These are phyloP conservation scores for Bauhinia variegata DNA, from an alignment of 306 rosid genomes.

Conservation along the genomic window DNA sequence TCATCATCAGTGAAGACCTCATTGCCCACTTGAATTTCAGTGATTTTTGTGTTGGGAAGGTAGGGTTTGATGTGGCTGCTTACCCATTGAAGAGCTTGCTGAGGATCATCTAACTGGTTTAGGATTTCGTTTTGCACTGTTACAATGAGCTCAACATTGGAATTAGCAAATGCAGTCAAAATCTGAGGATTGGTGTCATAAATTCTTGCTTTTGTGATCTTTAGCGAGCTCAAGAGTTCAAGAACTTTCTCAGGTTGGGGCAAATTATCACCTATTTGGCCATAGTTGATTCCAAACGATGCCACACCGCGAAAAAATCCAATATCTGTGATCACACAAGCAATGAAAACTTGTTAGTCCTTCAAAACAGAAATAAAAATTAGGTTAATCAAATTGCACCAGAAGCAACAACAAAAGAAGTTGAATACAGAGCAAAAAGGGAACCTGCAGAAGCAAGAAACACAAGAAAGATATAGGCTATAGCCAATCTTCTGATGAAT, in stretches of 20 bases:
- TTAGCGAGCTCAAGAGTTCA: slow-evolving; percentile 64
- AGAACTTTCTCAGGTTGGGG: slow-evolving; percentile 76
- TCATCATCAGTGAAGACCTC: slow-evolving; percentile 84
- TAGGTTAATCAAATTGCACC: neutral
- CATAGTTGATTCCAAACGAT: slow-evolving; percentile 88
- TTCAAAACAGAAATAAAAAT: neutral
- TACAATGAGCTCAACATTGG: slow-evolving; percentile 73
- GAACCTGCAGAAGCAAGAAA: slow-evolving; percentile 62
- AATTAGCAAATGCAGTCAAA: slow-evolving; percentile 72
- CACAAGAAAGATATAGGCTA: slow-evolving; percentile 40
- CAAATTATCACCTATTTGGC: slow-evolving; percentile 84
- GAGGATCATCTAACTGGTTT: slow-evolving; percentile 71
- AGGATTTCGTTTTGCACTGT: slow-evolving; percentile 75
- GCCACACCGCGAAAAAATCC: slow-evolving; percentile 45
- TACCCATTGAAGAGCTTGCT: slow-evolving; percentile 88
- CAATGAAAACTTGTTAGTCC: slow-evolving; percentile 29
- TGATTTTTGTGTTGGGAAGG: slow-evolving; percentile 70
- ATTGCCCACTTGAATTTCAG: slow-evolving; percentile 89
- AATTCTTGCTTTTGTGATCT: slow-evolving; percentile 78
- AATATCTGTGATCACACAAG: slow-evolving; percentile 37
- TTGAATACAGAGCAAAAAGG: neutral
- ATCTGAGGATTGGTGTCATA: slow-evolving; percentile 89
- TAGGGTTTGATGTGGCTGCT: slow-evolving; percentile 70
- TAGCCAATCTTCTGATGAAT: slow-evolving; percentile 39
- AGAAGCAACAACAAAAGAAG: no score